Conservation (phyloP, 2,329 filamentous ascomycete species). For the Colletotrichum sp. region DNA sequence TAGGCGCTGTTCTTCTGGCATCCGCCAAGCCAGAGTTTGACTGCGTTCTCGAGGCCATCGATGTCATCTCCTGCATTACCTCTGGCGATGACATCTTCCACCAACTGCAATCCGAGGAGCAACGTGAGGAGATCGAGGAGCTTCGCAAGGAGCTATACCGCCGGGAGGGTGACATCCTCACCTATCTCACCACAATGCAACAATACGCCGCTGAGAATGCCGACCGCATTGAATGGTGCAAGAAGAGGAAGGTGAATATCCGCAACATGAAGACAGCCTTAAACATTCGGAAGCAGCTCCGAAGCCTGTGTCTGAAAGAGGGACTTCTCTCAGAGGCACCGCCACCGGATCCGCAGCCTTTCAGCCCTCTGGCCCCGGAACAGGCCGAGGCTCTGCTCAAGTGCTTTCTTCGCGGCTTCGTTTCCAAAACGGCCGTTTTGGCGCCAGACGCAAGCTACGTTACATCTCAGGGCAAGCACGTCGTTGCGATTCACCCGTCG, state of each 20-base stretch:
- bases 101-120: slow-evolving; percentile 63
- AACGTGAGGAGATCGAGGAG: slow-evolving; percentile 56
- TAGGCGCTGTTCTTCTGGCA: slow-evolving; percentile 83
- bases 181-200: slow-evolving; percentile 68
- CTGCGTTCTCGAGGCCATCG: slow-evolving; percentile 83
- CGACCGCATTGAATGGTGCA: slow-evolving; percentile 63
- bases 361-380: slow-evolving; percentile 59
- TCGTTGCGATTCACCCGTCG: slow-evolving; percentile 66
- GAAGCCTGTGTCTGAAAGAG: slow-evolving; percentile 58
- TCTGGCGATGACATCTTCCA: slow-evolving; percentile 68
- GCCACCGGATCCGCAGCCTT: slow-evolving; percentile 59
- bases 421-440: slow-evolving; percentile 64
- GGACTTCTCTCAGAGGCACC: slow-evolving; percentile 52
- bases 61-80: slow-evolving; percentile 74
- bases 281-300: slow-evolving; percentile 66
- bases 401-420: slow-evolving; percentile 68
- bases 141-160: slow-evolving; percentile 62
- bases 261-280: slow-evolving; percentile 68
- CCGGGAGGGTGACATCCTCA: slow-evolving; percentile 69
- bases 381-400: slow-evolving; percentile 59
- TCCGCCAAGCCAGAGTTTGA: slow-evolving; percentile 73
- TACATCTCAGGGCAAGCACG: slow-evolving; percentile 64
- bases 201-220: slow-evolving; percentile 62
- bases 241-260: slow-evolving; percentile 58
- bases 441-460: slow-evolving; percentile 66